Evolutionary conservation across 2,329 filamentous ascomycete genomes (phyloP), one percentile per base, ranked within the genome.

Genomic region (Fusarium agapanthi): DNA sequence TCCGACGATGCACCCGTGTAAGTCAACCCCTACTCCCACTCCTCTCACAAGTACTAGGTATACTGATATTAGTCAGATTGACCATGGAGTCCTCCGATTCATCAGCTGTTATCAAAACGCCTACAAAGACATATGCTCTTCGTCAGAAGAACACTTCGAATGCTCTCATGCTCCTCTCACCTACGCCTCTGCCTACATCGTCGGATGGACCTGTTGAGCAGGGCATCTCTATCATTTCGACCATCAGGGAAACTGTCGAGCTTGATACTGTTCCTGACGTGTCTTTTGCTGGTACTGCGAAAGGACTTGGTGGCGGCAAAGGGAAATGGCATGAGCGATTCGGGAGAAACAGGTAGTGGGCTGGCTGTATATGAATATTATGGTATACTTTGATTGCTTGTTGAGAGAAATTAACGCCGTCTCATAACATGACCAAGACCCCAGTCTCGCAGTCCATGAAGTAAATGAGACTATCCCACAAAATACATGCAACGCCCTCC

Each of bases 71-170:
- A 14, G 24, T 67, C 53, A 89, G 86, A 7, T 80, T 88, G 58
- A 86, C 81, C 22, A 81, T 88, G 50, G 84, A 86, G 71, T 84
- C 86, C 18, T 87, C 87, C 26, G 82, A 86, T 28, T 80, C 84
- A 4, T 78, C 80, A 6, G 88, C 89, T 32, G 78, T 90, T 45
- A 84, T 91, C 60, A 86, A 82, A 73, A 85, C 86, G 2, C 85
- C 84, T 7, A 79, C 82, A 59, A 86, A 85, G 73, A 87, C 85
- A 22, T 92, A 90, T 80, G 84, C 85, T 11, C 84, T 92, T 51
- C 88, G 88, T 35, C 90, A 91, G 76, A 91, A 91, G 78, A 91
- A 91, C 78, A 91, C 90, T 0, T 92, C 90, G 50, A 92, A 92
- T 77, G 87, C 88, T n/a, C 83, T 92, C 51, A 87, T 91, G 75